These are phyloP conservation scores for Phytophthora hibernalis DNA, from an alignment of 352 stramenopile genomes.

Conservation along the genomic window DNA sequence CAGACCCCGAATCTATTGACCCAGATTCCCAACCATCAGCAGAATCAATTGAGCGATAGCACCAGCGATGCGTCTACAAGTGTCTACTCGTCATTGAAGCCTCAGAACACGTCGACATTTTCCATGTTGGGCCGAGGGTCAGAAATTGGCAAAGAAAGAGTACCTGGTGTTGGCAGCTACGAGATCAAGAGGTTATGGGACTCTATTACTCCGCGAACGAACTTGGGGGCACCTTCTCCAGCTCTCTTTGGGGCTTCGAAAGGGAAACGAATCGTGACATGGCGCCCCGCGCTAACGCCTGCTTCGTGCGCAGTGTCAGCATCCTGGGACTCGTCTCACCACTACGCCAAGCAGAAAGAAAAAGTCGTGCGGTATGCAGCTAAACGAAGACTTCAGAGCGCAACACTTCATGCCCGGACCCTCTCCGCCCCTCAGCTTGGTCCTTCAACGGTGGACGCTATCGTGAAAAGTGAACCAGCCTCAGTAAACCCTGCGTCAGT, in stretches of 20 bases:
- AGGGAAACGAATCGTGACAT: conserved; percentile 55
- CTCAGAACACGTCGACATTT: conserved; percentile 22
- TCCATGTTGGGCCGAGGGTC: conserved; percentile 19
- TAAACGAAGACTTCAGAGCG: conserved; percentile 29
- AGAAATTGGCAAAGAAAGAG: conserved; percentile 3
- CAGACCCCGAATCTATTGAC: conserved; percentile 2
- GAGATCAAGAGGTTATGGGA: conserved; percentile 63
- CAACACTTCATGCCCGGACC: conserved; percentile 17
- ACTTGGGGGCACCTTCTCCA: conserved; percentile 32
- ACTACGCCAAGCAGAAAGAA: conserved; percentile 68
- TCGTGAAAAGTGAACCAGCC: conserved; percentile 3
- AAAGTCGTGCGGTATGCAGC: conserved; percentile 38
- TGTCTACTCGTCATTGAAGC: conserved; percentile 31
- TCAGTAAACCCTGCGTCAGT: neutral
- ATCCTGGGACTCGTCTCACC: conserved; percentile 59
- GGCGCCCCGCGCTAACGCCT: conserved; percentile 48
- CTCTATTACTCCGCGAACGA: conserved; percentile 9
- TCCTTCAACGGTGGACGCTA: conserved; percentile 7
- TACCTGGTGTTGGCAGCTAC: conserved; percentile 44
- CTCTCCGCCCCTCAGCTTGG: conserved; percentile 27
- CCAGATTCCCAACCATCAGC: conserved; percentile 16
- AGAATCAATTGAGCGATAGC: conserved; percentile 3
- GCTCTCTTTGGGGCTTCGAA: conserved; percentile 54
- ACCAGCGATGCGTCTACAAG: neutral
- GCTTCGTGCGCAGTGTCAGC: conserved; percentile 46